Evolutionary conservation across 331 rosid genomes (phyloP).

Genomic region (Quercus lobata): DNA sequence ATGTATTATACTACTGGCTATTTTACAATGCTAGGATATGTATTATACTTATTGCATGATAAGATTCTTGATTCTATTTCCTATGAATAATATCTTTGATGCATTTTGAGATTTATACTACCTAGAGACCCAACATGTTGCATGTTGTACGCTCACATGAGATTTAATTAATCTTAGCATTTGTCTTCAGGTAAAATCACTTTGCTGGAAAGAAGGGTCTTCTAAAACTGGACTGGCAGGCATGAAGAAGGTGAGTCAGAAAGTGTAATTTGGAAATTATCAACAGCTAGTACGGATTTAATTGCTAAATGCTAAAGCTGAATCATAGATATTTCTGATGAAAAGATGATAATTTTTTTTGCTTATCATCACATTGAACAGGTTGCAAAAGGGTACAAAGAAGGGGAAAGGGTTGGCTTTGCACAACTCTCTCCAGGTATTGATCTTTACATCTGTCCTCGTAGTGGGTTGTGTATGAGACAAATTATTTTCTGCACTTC

Average conservation of each 20-base stretch:
- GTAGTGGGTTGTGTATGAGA: not conserved
- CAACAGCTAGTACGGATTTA: not conserved
- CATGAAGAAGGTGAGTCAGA: slow-evolving; percentile 20
- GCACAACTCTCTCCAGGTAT: slow-evolving; percentile 17
- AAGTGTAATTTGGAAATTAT: not conserved
- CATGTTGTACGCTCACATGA: not conserved
- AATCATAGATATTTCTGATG: not conserved
- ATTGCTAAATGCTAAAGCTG: not conserved
- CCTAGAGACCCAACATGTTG: not conserved
- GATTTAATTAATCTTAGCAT: not conserved
- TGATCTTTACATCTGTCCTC: slow-evolving; percentile 29
- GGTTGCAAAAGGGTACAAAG: slow-evolving; percentile 22
- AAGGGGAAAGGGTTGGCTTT: slow-evolving; percentile 20
- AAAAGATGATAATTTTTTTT: not conserved
- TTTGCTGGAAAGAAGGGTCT: slow-evolving; percentile 28
- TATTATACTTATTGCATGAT: not conserved
- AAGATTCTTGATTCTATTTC: not conserved
- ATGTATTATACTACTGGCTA: too few relatives aligned
- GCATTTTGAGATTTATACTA: not conserved
- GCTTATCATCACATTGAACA: not conserved
- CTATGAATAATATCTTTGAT: not conserved
- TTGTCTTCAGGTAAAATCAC: slow-evolving; percentile 24
- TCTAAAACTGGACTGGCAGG: slow-evolving; percentile 13
- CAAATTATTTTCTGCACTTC: too few relatives aligned
- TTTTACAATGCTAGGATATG: not conserved